Conservation (phyloP, 2,329 filamentous ascomycete species). For the Dichotomopilus funicola region DNA sequence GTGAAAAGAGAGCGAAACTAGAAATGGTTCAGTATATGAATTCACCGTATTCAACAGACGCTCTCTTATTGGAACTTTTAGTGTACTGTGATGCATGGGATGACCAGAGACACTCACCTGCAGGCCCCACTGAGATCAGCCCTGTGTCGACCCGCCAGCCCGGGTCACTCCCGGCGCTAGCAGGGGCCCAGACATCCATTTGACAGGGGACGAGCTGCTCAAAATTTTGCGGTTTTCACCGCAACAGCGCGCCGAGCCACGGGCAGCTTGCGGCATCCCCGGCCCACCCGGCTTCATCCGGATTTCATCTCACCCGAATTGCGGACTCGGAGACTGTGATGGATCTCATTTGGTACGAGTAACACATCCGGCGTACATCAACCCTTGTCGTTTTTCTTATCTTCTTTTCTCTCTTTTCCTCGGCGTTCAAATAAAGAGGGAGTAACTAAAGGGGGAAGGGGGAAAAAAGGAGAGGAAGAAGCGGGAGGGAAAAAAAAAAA, state of each 20-base stretch:
- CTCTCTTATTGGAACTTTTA: not conserved
- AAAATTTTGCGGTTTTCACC: conserved; percentile 14
- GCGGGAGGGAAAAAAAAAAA: too few species aligned
- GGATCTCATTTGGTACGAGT: too few species aligned
- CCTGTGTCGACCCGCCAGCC: conserved; percentile 6
- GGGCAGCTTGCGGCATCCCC: not conserved
- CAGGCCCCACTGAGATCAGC: not conserved
- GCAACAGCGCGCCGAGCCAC: not conserved
- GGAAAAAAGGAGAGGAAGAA: too few species aligned
- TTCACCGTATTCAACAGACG: not conserved
- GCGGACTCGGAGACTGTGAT: too few species aligned
- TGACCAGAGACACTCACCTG: not conserved
- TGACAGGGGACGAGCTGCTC: conserved; percentile 5
- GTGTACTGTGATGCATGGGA: not conserved
- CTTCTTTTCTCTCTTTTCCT: too few species aligned
- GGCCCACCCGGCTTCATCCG: not conserved
- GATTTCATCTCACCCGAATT: not conserved
- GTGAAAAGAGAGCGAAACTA: not conserved
- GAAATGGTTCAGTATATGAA: not conserved
- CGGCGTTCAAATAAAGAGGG: too few species aligned
- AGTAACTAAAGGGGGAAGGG: too few species aligned
- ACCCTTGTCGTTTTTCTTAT: too few species aligned
- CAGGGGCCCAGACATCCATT: conserved; percentile 6
- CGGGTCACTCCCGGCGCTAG: conserved; percentile 15
- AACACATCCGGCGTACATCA: too few species aligned